phyloP scores from a whole-genome alignment of 2,329 filamentous ascomycete genomes.

The Diaporthe eres region DNA sequence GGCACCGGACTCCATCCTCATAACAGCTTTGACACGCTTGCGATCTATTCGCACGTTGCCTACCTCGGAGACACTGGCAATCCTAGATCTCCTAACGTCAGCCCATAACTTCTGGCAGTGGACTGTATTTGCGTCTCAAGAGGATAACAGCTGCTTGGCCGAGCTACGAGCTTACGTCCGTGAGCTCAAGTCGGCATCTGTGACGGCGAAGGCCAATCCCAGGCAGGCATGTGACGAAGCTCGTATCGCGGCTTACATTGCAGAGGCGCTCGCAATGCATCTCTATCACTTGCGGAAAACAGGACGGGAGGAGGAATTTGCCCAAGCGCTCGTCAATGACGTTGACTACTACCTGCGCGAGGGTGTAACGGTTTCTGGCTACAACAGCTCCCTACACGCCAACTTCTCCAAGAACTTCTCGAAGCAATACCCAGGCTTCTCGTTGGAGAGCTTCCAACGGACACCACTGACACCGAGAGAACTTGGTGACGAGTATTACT shows the following conservation, averaged over 20 bases:
- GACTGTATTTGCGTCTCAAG: conserved; percentile 85
- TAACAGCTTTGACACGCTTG: conserved; percentile 79
- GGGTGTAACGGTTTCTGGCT: conserved; percentile 83
- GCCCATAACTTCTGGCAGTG: conserved; percentile 97
- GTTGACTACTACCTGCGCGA: conserved; percentile 85
- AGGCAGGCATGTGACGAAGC: conserved; percentile 73
- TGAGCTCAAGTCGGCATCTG: conserved; percentile 65
- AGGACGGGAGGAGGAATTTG: conserved; percentile 74
- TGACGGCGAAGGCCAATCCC: conserved; percentile 68
- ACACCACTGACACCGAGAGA: conserved; percentile 75
- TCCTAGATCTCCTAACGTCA: conserved; percentile 88
- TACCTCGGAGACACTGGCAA: conserved; percentile 76
- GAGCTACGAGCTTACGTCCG: conserved; percentile 80
- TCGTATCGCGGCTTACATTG: conserved; percentile 83
- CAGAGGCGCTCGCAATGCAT: conserved; percentile 92
- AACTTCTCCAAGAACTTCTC: conserved; percentile 90
- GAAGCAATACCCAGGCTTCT: conserved; percentile 80
- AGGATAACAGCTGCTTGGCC: conserved; percentile 80
- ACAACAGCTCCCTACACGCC: conserved; percentile 88
- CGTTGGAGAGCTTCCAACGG: conserved; percentile 84
- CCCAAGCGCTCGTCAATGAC: conserved; percentile 80
- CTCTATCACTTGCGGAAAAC: conserved; percentile 87
- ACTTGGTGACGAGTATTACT: conserved; percentile 86
- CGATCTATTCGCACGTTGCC: conserved; percentile 75
- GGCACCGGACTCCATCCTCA: conserved; percentile 76